A percentile compares a stretch with the other conserved stretches of the same genome.
These are phyloP conservation scores for Penicillium sclerotigenum DNA, from an alignment of 2,329 filamentous ascomycete species.

Conservation along the genomic window DNA sequence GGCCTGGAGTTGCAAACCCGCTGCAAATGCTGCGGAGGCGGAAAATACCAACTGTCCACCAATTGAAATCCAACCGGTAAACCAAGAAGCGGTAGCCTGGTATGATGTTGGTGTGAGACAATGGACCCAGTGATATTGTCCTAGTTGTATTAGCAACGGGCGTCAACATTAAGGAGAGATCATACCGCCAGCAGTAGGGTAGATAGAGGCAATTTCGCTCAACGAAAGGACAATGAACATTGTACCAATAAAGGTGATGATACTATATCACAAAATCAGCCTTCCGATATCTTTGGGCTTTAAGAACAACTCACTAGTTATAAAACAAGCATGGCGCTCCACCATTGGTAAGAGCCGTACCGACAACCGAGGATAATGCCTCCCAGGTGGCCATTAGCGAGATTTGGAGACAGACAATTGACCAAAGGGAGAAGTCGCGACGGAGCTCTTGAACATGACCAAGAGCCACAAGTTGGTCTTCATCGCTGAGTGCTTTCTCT, in stretches of 20 bases:
- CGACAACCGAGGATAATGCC: slow-evolving; percentile 48
- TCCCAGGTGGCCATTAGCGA: slow-evolving; percentile 55
- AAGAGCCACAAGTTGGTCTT: slow-evolving; percentile 22
- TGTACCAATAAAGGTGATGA: slow-evolving; percentile 44
- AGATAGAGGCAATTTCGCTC: slow-evolving; percentile 41
- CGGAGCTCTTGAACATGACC: slow-evolving; percentile 29
- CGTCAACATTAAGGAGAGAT: neutral
- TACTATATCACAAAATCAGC: slow-evolving; percentile 22
- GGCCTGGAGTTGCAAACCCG: slow-evolving; percentile 45
- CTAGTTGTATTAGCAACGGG: slow-evolving; percentile 7
- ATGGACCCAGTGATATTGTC: slow-evolving; percentile 50
- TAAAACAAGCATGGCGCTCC: slow-evolving; percentile 36
- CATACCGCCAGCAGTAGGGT: slow-evolving; percentile 25
- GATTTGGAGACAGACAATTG: slow-evolving; percentile 44
- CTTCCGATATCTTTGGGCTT: neutral
- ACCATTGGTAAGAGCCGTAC: slow-evolving; percentile 43
- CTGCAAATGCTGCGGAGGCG: slow-evolving; percentile 49
- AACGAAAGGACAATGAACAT: slow-evolving; percentile 42
- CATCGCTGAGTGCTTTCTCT: slow-evolving; percentile 19
- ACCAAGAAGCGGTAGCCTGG: slow-evolving; percentile 40
- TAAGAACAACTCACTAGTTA: slow-evolving; percentile 16
- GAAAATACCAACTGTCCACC: slow-evolving; percentile 48
- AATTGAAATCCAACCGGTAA: slow-evolving; percentile 48
- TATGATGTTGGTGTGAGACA: slow-evolving; percentile 36
- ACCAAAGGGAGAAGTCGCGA: slow-evolving; percentile 45